Conservation (phyloP, 768 basidiomycete genomes). For the Phallus indusiatus region DNA sequence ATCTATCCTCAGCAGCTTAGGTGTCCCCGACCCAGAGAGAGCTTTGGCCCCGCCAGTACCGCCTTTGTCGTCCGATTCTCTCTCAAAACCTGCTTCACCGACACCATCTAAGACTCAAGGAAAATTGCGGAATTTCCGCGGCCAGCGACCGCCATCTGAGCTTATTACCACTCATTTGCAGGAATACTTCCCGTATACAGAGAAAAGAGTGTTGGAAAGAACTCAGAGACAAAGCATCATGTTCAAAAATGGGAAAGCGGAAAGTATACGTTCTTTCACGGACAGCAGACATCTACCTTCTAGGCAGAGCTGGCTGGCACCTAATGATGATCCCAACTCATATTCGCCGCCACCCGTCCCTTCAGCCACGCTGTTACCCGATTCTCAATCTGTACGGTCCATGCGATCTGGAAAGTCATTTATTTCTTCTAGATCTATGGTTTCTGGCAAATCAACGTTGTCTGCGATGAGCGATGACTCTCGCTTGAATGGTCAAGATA, state of each 20-base stretch:
- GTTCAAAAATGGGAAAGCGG: slow-evolving; percentile 37
- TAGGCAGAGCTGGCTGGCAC: slow-evolving; percentile 14
- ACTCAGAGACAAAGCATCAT: slow-evolving; percentile 88
- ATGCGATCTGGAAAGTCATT: background rate
- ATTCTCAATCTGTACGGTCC: slow-evolving; percentile 1
- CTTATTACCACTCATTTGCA: slow-evolving; percentile 90
- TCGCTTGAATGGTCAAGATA: slow-evolving; percentile 72
- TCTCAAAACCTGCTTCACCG: slow-evolving; percentile 4
- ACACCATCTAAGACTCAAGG: slow-evolving; percentile 11
- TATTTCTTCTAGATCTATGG: background rate
- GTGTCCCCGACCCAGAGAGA: slow-evolving; percentile 71
- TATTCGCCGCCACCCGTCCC: slow-evolving; percentile 34
- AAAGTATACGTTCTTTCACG: slow-evolving; percentile 36
- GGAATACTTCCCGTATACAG: slow-evolving; percentile 91
- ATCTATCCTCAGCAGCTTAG: slow-evolving; percentile 89
- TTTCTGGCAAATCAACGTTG: background rate
- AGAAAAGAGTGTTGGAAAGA: slow-evolving; percentile 83
- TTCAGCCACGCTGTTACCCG: slow-evolving; percentile 14
- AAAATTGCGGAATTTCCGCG: slow-evolving; percentile 92
- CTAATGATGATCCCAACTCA: background rate
- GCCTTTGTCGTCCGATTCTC: slow-evolving; percentile 20
- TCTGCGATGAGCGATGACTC: slow-evolving; percentile 40
- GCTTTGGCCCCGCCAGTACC: slow-evolving; percentile 51
- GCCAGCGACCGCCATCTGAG: slow-evolving; percentile 94
- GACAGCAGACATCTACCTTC: slow-evolving; percentile 42